Evolutionary conservation across 768 basidiomycete species (phyloP), one percentile per base, ranked within the genome.

Genomic region (Sutorius australiensis): DNA sequence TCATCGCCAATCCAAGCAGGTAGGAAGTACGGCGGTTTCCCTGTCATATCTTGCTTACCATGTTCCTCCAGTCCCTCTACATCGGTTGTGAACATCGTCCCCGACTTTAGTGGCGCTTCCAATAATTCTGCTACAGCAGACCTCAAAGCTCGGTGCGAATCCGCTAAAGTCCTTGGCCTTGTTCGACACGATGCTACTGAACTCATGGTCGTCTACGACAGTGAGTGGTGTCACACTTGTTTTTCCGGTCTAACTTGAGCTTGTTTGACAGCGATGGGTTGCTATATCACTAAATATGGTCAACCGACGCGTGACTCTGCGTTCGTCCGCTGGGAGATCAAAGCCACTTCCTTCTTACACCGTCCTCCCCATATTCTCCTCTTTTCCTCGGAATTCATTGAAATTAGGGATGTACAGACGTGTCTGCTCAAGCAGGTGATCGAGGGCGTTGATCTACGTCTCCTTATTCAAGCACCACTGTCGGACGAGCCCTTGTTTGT

Each of bases 361-460:
- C 82, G 87, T 13, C 79, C 80, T 9, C 75, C 75, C 6, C 79
- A 89, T 60, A 55, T 92, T 57, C 74, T 93, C 17, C 80, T 93
- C 30, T 81, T 92, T 70, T 89, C 87, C 7, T 61, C 80, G 14
- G 77, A 82, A 51, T 92, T 88, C 66, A 76, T 93, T 61, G 91
- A 93, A 66, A 73, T 92, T 27, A 81, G 91, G 50, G 75, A 81
- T 53, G 71, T 82, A 27, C 68, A 73, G 13, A 86, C 84, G 1
- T 84, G 87, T 5, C 69, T 79, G 46, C 80, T 93, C 17, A 80
- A 84, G n/a, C 91, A 93, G 68, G 87, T 91, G n/a, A 82, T 92
- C 40, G 86, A 89, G 61, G 89, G 77, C 0, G 59, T 62, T 11
- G 87, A 90, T 59, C 78, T 92, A 34, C 81, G 87, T 24, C 75